Conservation (phyloP, 2,329 filamentous ascomycete genomes). For the Lanzia echinophila region DNA sequence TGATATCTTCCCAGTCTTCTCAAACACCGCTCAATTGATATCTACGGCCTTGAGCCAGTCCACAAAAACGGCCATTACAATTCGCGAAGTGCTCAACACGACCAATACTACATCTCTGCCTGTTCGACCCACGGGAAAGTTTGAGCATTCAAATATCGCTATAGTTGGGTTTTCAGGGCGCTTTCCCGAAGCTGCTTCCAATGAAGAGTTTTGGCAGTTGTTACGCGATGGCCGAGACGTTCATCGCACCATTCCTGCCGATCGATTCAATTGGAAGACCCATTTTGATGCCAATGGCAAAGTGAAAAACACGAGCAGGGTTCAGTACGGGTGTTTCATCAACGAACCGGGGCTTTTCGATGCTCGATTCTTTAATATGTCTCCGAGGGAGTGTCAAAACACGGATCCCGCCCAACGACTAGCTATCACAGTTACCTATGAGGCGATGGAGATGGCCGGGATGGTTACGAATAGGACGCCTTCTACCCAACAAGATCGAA, state of each 20-base stretch:
- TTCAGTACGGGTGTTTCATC: conserved; percentile 62
- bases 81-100: not conserved
- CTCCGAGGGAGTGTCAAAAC: conserved; percentile 61
- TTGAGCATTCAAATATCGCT: conserved; percentile 62
- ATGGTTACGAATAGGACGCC: conserved; percentile 43
- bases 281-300: conserved; percentile 67
- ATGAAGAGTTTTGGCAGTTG: conserved; percentile 42
- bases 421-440: conserved; percentile 68
- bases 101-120: not conserved
- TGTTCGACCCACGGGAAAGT: not conserved
- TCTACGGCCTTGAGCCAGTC: not conserved
- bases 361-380: conserved; percentile 79
- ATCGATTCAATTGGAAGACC: conserved; percentile 64
- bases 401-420: conserved; percentile 76
- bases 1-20: not conserved
- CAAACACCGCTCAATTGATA: not conserved
- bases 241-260: conserved; percentile 41
- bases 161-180: conserved; percentile 76
- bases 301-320: conserved; percentile 36
- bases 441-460: conserved; percentile 73
- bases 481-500: conserved; percentile 34
- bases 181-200: conserved; percentile 60
- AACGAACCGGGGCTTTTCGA: conserved; percentile 71
- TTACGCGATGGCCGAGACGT: not conserved
- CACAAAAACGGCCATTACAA: not conserved